phyloP scores from a whole-genome alignment of 192 early-diverging fungal species.

The Rhizophagus sp. region DNA sequence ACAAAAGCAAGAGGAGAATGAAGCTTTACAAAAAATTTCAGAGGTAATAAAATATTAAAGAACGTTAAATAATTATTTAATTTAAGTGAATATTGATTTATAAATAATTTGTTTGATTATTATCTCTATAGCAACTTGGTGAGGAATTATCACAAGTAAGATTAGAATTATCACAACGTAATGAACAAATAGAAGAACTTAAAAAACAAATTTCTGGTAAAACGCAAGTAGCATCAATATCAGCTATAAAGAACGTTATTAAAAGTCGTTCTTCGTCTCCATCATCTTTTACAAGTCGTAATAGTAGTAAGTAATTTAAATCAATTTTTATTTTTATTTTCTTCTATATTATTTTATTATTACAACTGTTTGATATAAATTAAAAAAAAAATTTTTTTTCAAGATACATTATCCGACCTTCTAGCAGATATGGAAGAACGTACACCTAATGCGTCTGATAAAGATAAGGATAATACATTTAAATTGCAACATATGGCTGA shows the following conservation, averaged over 20 bases:
- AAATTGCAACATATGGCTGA: slow-evolving; percentile 57
- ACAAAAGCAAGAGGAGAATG: slow-evolving; percentile 52
- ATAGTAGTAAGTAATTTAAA: slow-evolving; percentile 12
- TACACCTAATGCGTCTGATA: slow-evolving; percentile 6
- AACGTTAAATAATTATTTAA: background rate
- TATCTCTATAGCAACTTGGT: slow-evolving; percentile 1
- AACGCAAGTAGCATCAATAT: background rate
- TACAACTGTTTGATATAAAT: background rate
- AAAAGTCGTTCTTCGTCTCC: slow-evolving; percentile 17
- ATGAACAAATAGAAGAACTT: slow-evolving; percentile 5
- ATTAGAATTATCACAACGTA: slow-evolving; percentile 1
- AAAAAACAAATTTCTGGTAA: slow-evolving; percentile 14
- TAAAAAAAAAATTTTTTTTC: background rate
- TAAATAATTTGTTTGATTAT: background rate
- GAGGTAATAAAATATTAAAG: slow-evolving; percentile 30
- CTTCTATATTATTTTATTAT: background rate
- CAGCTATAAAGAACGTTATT: background rate
- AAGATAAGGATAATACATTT: slow-evolving; percentile 41
- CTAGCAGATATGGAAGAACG: slow-evolving; percentile 33
- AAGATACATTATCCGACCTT: slow-evolving; percentile 48
- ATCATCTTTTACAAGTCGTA: background rate
- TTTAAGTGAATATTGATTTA: background rate
- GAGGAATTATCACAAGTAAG: slow-evolving; percentile 18
- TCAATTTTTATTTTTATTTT: background rate
- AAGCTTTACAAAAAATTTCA: slow-evolving; percentile 42